Conservation (phyloP, 2,329 filamentous ascomycete species). For the Fusarium metavorans region DNA sequence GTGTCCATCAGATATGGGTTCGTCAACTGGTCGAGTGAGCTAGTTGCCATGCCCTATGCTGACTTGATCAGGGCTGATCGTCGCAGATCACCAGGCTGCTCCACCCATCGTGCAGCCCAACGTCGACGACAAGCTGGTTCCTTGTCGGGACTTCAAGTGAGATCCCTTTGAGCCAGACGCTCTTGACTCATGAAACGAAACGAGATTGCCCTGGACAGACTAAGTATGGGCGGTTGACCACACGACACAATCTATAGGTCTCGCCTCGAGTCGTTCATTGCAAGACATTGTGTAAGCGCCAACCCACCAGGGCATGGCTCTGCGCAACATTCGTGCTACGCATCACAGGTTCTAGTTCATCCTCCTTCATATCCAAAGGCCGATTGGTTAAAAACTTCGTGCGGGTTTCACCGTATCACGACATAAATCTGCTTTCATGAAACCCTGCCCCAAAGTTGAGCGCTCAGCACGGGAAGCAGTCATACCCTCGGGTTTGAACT, state of each 20-base stretch:
- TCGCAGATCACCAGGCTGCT: constrained; percentile 1
- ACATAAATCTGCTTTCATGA: background rate
- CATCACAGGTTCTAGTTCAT: background rate
- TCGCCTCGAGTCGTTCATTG: background rate
- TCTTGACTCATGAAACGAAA: constrained; percentile 4
- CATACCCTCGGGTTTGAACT: background rate
- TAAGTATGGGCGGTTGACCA: background rate
- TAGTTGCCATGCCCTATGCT: background rate
- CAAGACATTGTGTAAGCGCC: background rate
- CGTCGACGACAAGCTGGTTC: background rate
- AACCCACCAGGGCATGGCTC: background rate
- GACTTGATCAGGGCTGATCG: background rate
- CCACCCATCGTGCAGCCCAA: background rate
- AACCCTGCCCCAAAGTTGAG: background rate
- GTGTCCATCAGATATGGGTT: background rate
- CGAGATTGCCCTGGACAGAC: background rate
- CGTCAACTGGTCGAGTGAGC: background rate
- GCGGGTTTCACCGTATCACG: background rate
- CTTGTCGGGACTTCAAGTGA: background rate
- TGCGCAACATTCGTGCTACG: constrained; percentile 1
- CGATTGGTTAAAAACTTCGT: background rate
- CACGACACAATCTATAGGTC: background rate
- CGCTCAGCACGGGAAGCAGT: background rate
- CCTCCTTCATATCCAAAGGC: background rate
- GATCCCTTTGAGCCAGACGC: background rate